phyloP scores from a whole-genome alignment of 345 rosid genomes.

The Melaleuca quinquenervia region DNA sequence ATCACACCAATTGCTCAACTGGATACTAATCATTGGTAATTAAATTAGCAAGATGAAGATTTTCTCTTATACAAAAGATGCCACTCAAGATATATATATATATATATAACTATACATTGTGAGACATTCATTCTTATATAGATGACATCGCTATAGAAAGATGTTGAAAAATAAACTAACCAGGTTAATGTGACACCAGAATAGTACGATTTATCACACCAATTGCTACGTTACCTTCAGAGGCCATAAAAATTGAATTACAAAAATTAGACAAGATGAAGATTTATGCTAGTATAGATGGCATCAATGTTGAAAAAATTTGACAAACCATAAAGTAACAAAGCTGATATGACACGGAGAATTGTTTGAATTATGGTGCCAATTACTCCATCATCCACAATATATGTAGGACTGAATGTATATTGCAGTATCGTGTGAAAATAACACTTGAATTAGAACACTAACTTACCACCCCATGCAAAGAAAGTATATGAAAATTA shows the following conservation, averaged over 20 bases:
- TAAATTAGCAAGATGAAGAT: neutral
- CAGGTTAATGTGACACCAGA: neutral
- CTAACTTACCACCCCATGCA: constrained; percentile 57
- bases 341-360: neutral
- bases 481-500: constrained; percentile 44
- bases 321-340: neutral
- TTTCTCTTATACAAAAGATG: neutral
- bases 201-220: neutral
- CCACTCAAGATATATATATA: neutral
- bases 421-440: neutral
- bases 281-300: neutral
- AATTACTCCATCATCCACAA: neutral
- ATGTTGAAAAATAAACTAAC: neutral
- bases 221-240: neutral
- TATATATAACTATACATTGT: neutral
- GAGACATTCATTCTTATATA: neutral
- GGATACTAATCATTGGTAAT: neutral
- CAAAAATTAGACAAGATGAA: neutral
- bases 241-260: neutral
- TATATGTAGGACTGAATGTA: neutral
- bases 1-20: neutral
- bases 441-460: neutral
- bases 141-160: neutral
- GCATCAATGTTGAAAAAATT: neutral
- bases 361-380: neutral